Base-by-base conservation (phyloP, 2,329 filamentous ascomycete genomes). In the Phialophora tarda region DNA sequence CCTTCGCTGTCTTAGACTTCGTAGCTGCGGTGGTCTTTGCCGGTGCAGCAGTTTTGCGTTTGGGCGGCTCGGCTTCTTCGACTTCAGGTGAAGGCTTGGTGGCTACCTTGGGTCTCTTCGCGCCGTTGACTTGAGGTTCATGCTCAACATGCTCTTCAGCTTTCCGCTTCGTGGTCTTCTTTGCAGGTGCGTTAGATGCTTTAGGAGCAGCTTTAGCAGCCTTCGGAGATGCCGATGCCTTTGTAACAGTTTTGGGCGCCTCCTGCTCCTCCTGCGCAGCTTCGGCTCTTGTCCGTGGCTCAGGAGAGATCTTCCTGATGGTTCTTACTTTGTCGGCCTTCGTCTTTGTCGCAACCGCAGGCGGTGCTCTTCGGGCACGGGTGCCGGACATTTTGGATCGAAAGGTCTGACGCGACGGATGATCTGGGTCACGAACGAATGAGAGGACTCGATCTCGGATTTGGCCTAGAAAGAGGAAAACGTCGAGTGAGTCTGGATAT, bases 81-180 rank as follows among this genome's bases (percentile, higher is more conserved):
- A 32, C 55, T 5, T 57, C 54, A 5, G 54, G 21, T 12, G 57
- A 38, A 26, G 60, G 58, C 14, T 51, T 23, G 2, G 64, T 44
- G 32, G 50, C 3, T 1, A 65, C 26, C 44, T 62, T 69, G 53
- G 62, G 59, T 64, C 64, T 63, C 34, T 71, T 71, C 26, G 55
- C 41, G 12, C 64, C 66, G 23, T 71, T 69, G 66, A 58, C 34
- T 53, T 71, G 58, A 56, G 66, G 59, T 23, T 65, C 59, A 28
- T 68, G 59, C 24, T 67, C 64, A 23, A 47, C 62, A 3, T 65
- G 68, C 24, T 72, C 69, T 30, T 71, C 70, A 26, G 71, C 71
- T 59, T 73, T 73, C 24, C 71, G 62, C 59, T 73, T 73, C 41
- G 44, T 66, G n/a, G 64, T 58, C 44, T 65, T 66, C 51, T 59